phyloP scores from a whole-genome alignment of 331 rosid species.

The Dryas integrifolia region DNA sequence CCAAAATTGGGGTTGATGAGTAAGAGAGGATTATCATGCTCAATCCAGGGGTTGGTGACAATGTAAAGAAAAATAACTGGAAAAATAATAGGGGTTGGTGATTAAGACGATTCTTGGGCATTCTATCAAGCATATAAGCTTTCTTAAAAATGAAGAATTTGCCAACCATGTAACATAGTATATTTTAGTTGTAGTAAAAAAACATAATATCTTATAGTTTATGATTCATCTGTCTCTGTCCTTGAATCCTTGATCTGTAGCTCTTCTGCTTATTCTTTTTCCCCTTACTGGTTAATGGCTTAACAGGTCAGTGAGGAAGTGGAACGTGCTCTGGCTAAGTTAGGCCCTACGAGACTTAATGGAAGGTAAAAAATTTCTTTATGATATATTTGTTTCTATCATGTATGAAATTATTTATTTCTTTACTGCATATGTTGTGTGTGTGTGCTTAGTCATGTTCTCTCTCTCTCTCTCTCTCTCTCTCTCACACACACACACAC shows the following conservation, averaged over 20 bases:
- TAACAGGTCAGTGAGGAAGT: slow-evolving; percentile 80
- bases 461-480: not conserved
- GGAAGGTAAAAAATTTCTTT: slow-evolving; percentile 62
- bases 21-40: not conserved
- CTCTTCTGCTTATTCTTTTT: not conserved
- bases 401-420: not conserved
- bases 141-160: not conserved
- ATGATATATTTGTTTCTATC: not conserved
- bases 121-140: not conserved
- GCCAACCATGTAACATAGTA: not conserved
- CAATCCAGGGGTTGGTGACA: not conserved
- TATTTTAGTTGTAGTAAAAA: not conserved
- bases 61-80: not conserved
- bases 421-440: not conserved
- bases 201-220: not conserved
- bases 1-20: not conserved
- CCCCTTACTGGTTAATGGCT: not conserved
- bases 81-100: not conserved
- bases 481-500: not conserved
- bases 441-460: not conserved
- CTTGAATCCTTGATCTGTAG: not conserved
- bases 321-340: slow-evolving; percentile 93
- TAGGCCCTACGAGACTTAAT: slow-evolving; percentile 75
- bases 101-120: not conserved
- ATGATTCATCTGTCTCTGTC: not conserved